Evolutionary conservation across 164 flowering plant genomes (phyloP), one percentile per base, ranked within the genome.

Genomic region (Vitis rupestris): DNA sequence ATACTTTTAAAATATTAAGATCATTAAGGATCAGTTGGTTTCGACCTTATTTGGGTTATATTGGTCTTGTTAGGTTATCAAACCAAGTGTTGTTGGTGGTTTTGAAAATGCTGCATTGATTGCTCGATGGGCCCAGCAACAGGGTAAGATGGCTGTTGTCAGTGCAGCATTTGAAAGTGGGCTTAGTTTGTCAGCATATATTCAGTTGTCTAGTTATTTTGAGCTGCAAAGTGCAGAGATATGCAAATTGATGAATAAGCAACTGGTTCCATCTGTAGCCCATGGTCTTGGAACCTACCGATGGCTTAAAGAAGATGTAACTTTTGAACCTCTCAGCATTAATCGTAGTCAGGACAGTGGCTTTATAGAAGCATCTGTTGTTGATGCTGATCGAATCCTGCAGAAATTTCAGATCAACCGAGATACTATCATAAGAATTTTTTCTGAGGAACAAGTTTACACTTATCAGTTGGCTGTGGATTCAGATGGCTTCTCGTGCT

Each of bases 251-350:
- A 71, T 76, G 81, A 79, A 82, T 50, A 75, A 66, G 66, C 74
- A 80, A 72, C 58, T 68, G 4, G 47, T 47, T n/a, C 75, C 80
- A 65, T 56, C 79, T 78, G 60, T 88, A 67, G 93, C 92, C 50
- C 99, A 95, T 81, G 99, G 98, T 60, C 91, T 95, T 73, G 99
- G 99, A 81, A 95, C 99, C 15, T 95, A 87, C 74, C 70, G 70
- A 61, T 95, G 99, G 99, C 90, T 95, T 65, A 79, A 77, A 74
- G 94, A 93, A 70, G 97, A 95, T 73, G 90, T 91, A 49, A 78
- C 85, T 27, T 59, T 63, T 50, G 74, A 83, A 67, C 77, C 86
- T 70, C 82, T 91, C 12, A 79, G 62, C 63, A 77, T 89, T 52
- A 54, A 56, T 76, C 66, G 60, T 56, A 82, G 80, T 75, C 85